Evolutionary conservation across 1,284 basidiomycete genomes (phyloP).

Genomic region (Fistulinella staudtii): DNA sequence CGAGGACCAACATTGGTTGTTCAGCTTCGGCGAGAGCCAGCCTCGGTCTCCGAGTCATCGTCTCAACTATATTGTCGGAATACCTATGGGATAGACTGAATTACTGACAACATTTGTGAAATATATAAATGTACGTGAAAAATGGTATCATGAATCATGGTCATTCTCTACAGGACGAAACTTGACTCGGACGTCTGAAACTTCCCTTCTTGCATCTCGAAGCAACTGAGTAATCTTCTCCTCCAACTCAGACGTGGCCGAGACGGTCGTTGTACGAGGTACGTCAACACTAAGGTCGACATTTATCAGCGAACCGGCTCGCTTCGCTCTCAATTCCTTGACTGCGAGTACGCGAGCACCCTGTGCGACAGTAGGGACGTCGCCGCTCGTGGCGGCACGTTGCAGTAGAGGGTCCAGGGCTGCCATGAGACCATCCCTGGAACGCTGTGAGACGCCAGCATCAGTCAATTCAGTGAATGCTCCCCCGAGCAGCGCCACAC

Average conservation of each 20-base stretch:
- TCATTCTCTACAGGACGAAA: slow-evolving; percentile 49
- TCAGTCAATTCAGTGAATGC: slow-evolving; percentile 86
- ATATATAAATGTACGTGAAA: neutral
- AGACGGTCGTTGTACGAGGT: slow-evolving; percentile 54
- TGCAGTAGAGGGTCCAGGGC: slow-evolving; percentile 55
- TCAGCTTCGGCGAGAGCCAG: no score
- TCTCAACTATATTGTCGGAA: no score
- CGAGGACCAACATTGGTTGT: no score
- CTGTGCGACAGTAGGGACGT: neutral
- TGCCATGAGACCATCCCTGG: slow-evolving; percentile 48
- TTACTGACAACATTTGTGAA: no score
- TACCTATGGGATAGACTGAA: no score
- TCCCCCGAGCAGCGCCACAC: slow-evolving; percentile 64
- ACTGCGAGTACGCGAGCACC: slow-evolving; percentile 46
- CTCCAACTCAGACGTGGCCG: slow-evolving; percentile 59
- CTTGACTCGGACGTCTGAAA: slow-evolving; percentile 76
- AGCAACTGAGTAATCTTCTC: slow-evolving; percentile 57
- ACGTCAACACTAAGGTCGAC: slow-evolving; percentile 76
- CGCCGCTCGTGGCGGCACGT: slow-evolving; percentile 15
- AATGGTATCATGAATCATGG: slow-evolving; percentile 5
- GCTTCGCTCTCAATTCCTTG: slow-evolving; percentile 68
- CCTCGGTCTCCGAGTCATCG: no score
- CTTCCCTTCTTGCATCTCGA: slow-evolving; percentile 61
- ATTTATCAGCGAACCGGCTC: slow-evolving; percentile 70
- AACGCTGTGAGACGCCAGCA: slow-evolving; percentile 66